Conservation (phyloP, 1,139 yeast genomes). For the Protomyces lactucae-debilis region DNA sequence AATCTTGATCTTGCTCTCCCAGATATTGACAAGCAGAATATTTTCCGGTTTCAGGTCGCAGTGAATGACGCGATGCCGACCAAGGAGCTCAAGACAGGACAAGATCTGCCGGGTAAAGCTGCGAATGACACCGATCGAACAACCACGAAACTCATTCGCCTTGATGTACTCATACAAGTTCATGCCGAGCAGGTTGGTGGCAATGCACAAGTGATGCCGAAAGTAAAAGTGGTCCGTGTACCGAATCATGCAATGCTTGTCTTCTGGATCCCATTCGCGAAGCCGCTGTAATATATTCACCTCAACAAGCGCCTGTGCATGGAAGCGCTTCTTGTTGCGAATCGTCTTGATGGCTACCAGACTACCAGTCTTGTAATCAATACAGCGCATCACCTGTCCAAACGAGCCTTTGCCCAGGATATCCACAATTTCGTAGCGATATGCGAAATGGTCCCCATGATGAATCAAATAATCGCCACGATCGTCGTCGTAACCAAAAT, state of each 20-base stretch:
- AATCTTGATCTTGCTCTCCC: slow-evolving; percentile 79
- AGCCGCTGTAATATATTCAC: slow-evolving; percentile 61
- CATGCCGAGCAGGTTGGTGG: slow-evolving; percentile 65
- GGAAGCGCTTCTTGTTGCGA: slow-evolving; percentile 67
- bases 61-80: slow-evolving; percentile 57
- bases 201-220: slow-evolving; percentile 77
- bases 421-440: slow-evolving; percentile 59
- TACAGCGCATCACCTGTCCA: slow-evolving; percentile 70
- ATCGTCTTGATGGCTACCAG: slow-evolving; percentile 71
- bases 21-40: slow-evolving; percentile 71
- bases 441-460: slow-evolving; percentile 68
- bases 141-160: slow-evolving; percentile 56
- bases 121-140: slow-evolving; percentile 49
- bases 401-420: slow-evolving; percentile 76
- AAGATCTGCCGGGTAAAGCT: slow-evolving; percentile 54
- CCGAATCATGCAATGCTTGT: slow-evolving; percentile 47
- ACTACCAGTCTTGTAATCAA: slow-evolving; percentile 58
- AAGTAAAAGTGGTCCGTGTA: slow-evolving; percentile 71
- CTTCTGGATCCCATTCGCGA: slow-evolving; percentile 45
- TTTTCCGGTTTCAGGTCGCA: slow-evolving; percentile 95
- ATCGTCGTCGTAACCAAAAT: slow-evolving; percentile 70
- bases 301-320: slow-evolving; percentile 73
- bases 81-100: slow-evolving; percentile 58
- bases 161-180: slow-evolving; percentile 66
- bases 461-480: slow-evolving; percentile 58